phyloP scores from a whole-genome alignment of 2,329 filamentous ascomycete species.

The Raffaelea albimanens region DNA sequence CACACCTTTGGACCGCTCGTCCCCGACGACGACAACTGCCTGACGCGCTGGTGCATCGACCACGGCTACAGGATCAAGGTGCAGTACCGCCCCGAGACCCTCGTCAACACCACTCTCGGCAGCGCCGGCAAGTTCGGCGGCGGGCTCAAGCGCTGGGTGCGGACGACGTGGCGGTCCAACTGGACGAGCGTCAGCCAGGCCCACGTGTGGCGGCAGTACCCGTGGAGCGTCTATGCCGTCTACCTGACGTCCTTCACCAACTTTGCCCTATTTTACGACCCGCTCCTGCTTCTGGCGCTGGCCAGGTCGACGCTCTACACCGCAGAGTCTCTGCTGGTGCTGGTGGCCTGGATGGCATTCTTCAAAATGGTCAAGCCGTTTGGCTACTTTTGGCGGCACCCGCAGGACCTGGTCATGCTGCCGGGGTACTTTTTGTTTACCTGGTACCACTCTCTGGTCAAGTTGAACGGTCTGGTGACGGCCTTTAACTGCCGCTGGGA shows the following conservation, averaged over 20 bases:
- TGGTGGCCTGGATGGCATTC: conserved; percentile 37
- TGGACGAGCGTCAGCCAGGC: conserved; percentile 32
- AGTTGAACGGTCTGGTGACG: conserved; percentile 45
- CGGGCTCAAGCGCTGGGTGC: conserved; percentile 47
- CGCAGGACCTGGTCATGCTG: conserved; percentile 40
- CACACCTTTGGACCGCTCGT: conserved; percentile 31
- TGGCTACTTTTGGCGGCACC: conserved; percentile 40
- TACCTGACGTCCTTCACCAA: conserved; percentile 45
- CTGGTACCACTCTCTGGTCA: conserved; percentile 49
- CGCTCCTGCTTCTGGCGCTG: conserved; percentile 30
- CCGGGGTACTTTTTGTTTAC: conserved; percentile 42
- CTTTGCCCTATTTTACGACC: conserved; percentile 45
- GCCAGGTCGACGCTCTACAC: no score
- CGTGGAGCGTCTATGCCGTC: conserved; percentile 47
- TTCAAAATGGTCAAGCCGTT: conserved; percentile 49
- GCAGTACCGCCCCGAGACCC: conserved; percentile 37
- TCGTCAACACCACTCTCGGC: conserved; percentile 44
- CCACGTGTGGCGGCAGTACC: conserved; percentile 30
- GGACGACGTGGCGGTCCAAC: conserved; percentile 51
- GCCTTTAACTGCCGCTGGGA: conserved; percentile 35
- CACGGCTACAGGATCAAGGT: conserved; percentile 44
- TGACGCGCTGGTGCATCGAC: conserved; percentile 42
- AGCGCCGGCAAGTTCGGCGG: conserved; percentile 31
- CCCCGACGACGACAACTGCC: conserved; percentile 53
- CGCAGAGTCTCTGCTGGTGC: no score